Base-by-base conservation (phyloP, 345 rosid genomes). In the Jatropha curcas region DNA sequence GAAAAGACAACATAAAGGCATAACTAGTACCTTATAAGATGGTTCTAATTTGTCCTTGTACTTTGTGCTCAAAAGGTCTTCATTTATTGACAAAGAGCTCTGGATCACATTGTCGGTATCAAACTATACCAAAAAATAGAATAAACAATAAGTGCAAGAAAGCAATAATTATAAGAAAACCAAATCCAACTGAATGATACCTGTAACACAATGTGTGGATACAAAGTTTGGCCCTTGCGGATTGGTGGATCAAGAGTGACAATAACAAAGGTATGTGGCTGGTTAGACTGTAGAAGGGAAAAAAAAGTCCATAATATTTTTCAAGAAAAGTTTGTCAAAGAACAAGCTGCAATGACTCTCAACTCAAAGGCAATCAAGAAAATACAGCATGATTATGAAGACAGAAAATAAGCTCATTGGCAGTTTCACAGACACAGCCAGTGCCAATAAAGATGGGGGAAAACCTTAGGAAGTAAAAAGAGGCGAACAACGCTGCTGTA, bases 141-240 rank as follows among this genome's bases (percentile, higher is more conserved):
- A 68, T 35, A 68, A 53, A 60, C 68, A 20, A 65, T 14, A 33
- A 56, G 71, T 70, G 64, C 34, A 31, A 60, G 4, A 30, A 27
- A 67, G 31, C 17, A 43, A 14, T 19, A 64, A 65, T 62, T 3
- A 16, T 8, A 53, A 45, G 27, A 63, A 27, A 24, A n/a, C n/a
- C 48, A 39, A 28, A 41, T 34, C 31, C 41, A 17, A n/a, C n/a
- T n/a, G n/a, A 58, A 39, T 8, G 43, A 76, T 86, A 95, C 98
- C 98, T 93, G 98, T 88, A 93, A 78, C 71, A 95, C 99, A 58
- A 95, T 90, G 77, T 95, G 99, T 1, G 98, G 99, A 67, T 95
- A 95, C 83, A 95, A 60, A 24, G 99, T 95, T 84, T 92, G 97
- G 70, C 98, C 99, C 82, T 95, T 95, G 34, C 97, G 94, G 73